Evolutionary conservation across 1,139 yeast genomes (phyloP).

Genomic region (Yamadazyma aaseri): DNA sequence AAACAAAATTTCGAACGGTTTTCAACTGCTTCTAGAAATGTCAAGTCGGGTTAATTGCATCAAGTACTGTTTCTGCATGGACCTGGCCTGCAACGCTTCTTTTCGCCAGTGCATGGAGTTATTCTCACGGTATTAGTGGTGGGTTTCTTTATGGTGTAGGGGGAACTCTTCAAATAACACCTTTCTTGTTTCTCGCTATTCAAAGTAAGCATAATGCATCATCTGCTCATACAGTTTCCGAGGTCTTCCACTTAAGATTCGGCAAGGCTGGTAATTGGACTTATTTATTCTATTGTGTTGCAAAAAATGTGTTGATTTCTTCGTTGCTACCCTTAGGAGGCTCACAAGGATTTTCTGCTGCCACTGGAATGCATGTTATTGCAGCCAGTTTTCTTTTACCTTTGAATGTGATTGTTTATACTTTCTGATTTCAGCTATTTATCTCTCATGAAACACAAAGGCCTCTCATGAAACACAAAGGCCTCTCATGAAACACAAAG

Average conservation of each 20-base stretch:
- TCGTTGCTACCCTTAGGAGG: constrained; percentile 19
- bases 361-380: constrained; percentile 19
- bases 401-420: constrained; percentile 47
- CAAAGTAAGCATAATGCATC: constrained; percentile 74
- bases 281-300: constrained; percentile 16
- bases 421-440: too few relatives aligned
- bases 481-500: too few relatives aligned
- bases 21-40: constrained; percentile 38
- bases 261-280: constrained; percentile 42
- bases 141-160: constrained; percentile 76
- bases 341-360: constrained; percentile 16
- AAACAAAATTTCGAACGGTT: constrained; percentile 39
- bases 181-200: constrained; percentile 72
- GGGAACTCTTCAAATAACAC: constrained; percentile 69
- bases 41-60: constrained; percentile 37
- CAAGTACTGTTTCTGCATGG: constrained; percentile 40
- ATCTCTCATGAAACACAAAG: too few relatives aligned
- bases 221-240: constrained; percentile 73
- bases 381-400: constrained; percentile 41
- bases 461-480: too few relatives aligned
- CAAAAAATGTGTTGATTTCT: constrained; percentile 17
- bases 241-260: constrained; percentile 64
- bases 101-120: constrained; percentile 32
- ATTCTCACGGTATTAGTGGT: constrained; percentile 42
- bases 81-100: constrained; percentile 42